These are phyloP conservation scores for Beauveria sp. DNA, from an alignment of 2,329 filamentous ascomycete genomes.

Conservation along the genomic window DNA sequence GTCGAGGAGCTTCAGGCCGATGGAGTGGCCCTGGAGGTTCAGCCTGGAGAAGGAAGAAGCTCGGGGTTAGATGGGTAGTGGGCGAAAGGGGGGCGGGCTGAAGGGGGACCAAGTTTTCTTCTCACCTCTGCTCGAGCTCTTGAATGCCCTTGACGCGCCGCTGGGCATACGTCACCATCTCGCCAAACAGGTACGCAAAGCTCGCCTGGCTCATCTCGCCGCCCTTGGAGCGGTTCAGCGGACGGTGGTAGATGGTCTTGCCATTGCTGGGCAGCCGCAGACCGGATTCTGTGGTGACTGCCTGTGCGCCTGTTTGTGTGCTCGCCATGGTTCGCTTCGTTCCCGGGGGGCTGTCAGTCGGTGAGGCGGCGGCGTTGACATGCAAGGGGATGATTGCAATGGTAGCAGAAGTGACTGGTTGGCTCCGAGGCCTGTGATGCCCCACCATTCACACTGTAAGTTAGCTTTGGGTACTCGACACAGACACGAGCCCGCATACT, in stretches of 20 bases:
- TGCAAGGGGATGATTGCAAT: background rate
- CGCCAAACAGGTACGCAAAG: conserved; percentile 92
- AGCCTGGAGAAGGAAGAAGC: conserved; percentile 44
- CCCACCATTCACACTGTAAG: background rate
- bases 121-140: conserved; percentile 82
- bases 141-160: conserved; percentile 83
- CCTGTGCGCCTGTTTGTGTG: conserved; percentile 37
- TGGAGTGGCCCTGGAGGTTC: conserved; percentile 85
- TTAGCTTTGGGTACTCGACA: too few relatives aligned
- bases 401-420: background rate
- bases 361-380: background rate
- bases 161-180: conserved; percentile 96
- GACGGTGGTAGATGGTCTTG: conserved; percentile 97
- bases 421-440: background rate
- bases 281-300: conserved; percentile 45
- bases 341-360: background rate
- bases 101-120: background rate
- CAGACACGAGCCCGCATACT: too few relatives aligned
- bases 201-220: conserved; percentile 85
- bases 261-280: conserved; percentile 85
- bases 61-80: background rate
- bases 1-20: conserved; percentile 90
- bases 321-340: conserved; percentile 37
- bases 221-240: conserved; percentile 81
- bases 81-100: background rate